These are phyloP conservation scores for Saitozyma podzolica DNA, from an alignment of 768 basidiomycete species.

Conservation along the genomic window DNA sequence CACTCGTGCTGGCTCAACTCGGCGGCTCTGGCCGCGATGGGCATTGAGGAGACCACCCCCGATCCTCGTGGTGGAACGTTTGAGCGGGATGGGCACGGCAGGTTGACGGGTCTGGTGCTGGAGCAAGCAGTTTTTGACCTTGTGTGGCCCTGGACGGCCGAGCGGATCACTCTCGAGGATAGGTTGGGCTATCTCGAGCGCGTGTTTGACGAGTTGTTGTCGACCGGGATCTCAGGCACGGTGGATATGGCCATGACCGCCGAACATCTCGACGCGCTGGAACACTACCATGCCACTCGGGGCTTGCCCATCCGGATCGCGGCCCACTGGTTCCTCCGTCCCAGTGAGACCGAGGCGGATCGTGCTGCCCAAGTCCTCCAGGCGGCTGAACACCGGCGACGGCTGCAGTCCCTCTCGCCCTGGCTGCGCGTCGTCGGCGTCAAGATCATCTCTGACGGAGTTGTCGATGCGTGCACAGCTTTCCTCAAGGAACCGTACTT, in stretches of 20 bases:
- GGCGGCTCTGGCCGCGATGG: conserved; percentile 19
- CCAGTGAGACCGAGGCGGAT: conserved; percentile 12
- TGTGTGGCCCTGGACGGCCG: conserved; percentile 30
- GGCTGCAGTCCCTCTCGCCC: neutral
- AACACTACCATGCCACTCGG: conserved; percentile 9
- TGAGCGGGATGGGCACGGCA: conserved; percentile 22
- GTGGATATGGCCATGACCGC: conserved; percentile 25
- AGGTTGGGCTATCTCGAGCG: conserved; percentile 10
- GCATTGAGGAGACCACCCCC: conserved; percentile 12
- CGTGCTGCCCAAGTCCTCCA: conserved; percentile 10
- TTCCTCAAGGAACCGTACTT: conserved; percentile 23
- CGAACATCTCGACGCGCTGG: conserved; percentile 20
- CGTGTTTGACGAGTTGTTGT: conserved; percentile 15
- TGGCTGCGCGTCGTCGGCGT: conserved; percentile 26
- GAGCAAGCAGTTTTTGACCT: conserved; percentile 24
- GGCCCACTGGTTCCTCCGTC: conserved; percentile 17
- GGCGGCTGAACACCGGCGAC: conserved; percentile 13
- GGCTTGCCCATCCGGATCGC: conserved; percentile 19
- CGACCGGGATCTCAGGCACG: conserved; percentile 23
- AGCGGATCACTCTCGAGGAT: conserved; percentile 5
- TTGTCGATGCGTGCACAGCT: conserved; percentile 29
- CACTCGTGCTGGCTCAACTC: conserved; percentile 30
- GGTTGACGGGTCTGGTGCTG: conserved; percentile 23
- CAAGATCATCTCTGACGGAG: conserved; percentile 33
- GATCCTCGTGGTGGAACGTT: conserved; percentile 26